These are phyloP conservation scores for Debaryomyces udenii DNA, from an alignment of 1,139 yeast species.

Conservation along the genomic window DNA sequence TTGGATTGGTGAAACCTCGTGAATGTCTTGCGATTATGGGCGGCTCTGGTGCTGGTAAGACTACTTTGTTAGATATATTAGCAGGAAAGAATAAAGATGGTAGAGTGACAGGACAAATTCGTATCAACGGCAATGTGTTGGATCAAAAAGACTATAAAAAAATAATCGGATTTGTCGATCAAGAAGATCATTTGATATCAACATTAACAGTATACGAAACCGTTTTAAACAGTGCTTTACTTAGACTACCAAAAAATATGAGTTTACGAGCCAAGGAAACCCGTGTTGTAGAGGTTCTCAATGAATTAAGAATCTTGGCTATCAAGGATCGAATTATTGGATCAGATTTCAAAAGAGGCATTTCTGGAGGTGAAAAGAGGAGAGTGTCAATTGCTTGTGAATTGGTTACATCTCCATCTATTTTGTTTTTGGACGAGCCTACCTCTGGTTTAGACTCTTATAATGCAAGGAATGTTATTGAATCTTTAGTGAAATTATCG, in stretches of 20 bases:
- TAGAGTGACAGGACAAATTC: conserved; percentile 59
- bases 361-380: conserved; percentile 92
- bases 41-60: conserved; percentile 98
- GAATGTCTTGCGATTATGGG: conserved; percentile 97
- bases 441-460: conserved; percentile 94
- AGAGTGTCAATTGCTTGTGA: conserved; percentile 91
- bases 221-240: conserved; percentile 85
- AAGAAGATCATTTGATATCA: conserved; percentile 87
- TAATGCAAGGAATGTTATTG: conserved; percentile 90
- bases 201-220: conserved; percentile 96
- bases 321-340: conserved; percentile 89
- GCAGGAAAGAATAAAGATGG: conserved; percentile 90
- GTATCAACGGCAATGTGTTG: conserved; percentile 68
- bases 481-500: conserved; percentile 78
- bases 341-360: conserved; percentile 85
- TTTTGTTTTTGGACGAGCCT: conserved; percentile 83
- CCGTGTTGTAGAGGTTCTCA: conserved; percentile 81
- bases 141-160: conserved; percentile 53
- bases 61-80: conserved; percentile 85
- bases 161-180: conserved; percentile 94
- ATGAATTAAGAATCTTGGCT: conserved; percentile 78
- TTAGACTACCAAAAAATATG: conserved; percentile 84
- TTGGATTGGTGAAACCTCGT: conserved; percentile 82
- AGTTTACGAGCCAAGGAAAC: conserved; percentile 68
- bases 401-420: conserved; percentile 81